Base-by-base conservation (phyloP, 768 basidiomycete species). In the Mrakia blollopis region DNA sequence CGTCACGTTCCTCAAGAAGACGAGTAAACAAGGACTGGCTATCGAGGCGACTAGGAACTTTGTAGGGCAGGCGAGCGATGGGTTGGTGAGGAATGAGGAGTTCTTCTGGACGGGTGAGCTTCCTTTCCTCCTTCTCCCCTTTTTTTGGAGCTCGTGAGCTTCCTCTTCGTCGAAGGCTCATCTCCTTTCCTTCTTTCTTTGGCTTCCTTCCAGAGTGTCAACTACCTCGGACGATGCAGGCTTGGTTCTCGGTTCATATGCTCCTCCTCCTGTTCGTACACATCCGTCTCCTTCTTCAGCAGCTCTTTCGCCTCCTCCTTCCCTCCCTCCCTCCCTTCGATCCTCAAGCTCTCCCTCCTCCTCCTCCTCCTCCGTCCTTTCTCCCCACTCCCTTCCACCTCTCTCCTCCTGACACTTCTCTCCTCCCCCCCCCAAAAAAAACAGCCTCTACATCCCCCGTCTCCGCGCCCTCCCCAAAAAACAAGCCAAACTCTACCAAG, bases 71-170 rank as follows among this genome's bases (percentile, higher is more conserved):
- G 65, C 62, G 35, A 39, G 41, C 21, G 77, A 78, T 23, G 73
- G 61, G 21, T 37, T 78, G 23, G 77, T 74, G 30, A 73, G 77
- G 32, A 74, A 73, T 37, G 72, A 73, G 52, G 72, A 78, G 7
- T 78, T 78, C 73, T 78, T 73, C 57, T 78, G 65, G 61, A 63
- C 69, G 5, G 73, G 77, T 78, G 7, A 35, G 75, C 62, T 44
- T n/a, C n/a, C 54, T 25, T 25, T 28, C 28, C 3, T 37, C n/a
- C 23, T 32, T 16, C 28, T 9, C 28, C n/a, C 44, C 13, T 44
- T n/a, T 37, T 35, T 28, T 57, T 30, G 67, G 65, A 37, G 57
- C 35, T 62, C 8, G 52, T 35, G 32, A 35, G 13, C 7, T 44
- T 41, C 13, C 63, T 4, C 23, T 30, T 30, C 18, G 16, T 50